Evolutionary conservation across 192 early-diverging fungal genomes (phyloP).

Genomic region (Linnemannia zychae): DNA sequence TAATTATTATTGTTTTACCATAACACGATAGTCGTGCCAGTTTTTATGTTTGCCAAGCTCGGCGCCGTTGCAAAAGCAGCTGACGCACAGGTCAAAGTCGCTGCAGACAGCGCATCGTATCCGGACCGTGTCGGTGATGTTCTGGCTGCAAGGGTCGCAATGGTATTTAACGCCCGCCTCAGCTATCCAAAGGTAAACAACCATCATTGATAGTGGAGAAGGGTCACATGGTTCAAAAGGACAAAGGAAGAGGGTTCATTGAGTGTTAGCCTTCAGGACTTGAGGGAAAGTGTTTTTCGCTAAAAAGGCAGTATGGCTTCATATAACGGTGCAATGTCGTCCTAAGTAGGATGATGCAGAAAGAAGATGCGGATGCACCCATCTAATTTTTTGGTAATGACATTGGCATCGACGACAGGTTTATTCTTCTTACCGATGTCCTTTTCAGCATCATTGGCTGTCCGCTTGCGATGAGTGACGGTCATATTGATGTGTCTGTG

Average conservation of each 20-base stretch:
- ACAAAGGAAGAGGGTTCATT: not conserved
- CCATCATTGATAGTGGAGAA: not conserved
- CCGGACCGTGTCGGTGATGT: conserved; percentile 90
- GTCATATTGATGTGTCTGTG: conserved; percentile 33
- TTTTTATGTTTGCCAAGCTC: conserved; percentile 86
- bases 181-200: conserved; percentile 17
- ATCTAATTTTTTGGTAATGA: conserved; percentile 15
- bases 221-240: conserved; percentile 38
- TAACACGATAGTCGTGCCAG: conserved; percentile 91
- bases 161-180: conserved; percentile 63
- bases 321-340: not conserved
- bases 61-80: conserved; percentile 89
- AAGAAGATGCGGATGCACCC: conserved; percentile 11
- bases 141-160: conserved; percentile 93
- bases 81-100: conserved; percentile 96
- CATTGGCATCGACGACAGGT: not conserved
- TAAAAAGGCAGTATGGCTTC: conserved; percentile 4
- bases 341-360: not conserved
- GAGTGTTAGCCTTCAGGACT: not conserved
- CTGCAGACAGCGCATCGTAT: conserved; percentile 87
- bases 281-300: conserved; percentile 19
- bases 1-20: conserved; percentile 62
- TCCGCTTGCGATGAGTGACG: conserved; percentile 55
- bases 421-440: conserved; percentile 44
- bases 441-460: conserved; percentile 56